phyloP scores from a whole-genome alignment of 768 basidiomycete genomes.

The Boletus edulis region DNA sequence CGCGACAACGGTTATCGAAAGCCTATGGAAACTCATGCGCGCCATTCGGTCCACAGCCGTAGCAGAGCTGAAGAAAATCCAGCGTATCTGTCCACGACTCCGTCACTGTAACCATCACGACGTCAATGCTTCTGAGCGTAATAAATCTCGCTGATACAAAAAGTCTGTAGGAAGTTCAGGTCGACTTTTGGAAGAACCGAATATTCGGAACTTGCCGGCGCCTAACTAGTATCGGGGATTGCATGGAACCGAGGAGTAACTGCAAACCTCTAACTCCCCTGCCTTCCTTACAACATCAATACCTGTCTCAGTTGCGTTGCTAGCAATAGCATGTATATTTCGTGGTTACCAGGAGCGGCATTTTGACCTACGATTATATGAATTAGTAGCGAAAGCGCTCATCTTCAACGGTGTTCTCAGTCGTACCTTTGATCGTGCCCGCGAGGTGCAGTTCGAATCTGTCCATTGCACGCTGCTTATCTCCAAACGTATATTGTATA shows the following conservation, averaged over 20 bases:
- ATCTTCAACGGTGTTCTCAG: conserved; percentile 13
- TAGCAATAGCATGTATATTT: background rate
- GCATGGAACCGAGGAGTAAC: conserved; percentile 18
- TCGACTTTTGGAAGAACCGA: conserved; percentile 11
- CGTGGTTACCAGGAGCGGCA: conserved; percentile 11
- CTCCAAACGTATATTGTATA: conserved; percentile 10
- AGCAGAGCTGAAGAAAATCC: conserved; percentile 4
- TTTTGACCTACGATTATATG: conserved; percentile 9
- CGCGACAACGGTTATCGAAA: background rate
- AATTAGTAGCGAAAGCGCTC: background rate
- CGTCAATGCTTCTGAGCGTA: conserved; percentile 21
- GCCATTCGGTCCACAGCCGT: background rate
- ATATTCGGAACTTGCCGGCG: conserved; percentile 25
- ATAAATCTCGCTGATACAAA: conserved; percentile 26
- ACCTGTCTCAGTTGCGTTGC: conserved; percentile 13
- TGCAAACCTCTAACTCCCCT: conserved; percentile 11
- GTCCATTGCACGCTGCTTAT: conserved; percentile 15
- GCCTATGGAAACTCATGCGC: background rate
- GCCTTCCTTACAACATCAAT: conserved; percentile 23
- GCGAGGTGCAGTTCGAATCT: conserved; percentile 21
- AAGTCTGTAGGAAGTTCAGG: conserved; percentile 24
- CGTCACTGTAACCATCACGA: conserved; percentile 30
- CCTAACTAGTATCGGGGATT: conserved; percentile 4
- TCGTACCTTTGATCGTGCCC: conserved; percentile 6
- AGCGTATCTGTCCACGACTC: conserved; percentile 1